These are phyloP conservation scores for Trichoderma simmonsii DNA, from an alignment of 2,329 filamentous ascomycete genomes.

Conservation along the genomic window DNA sequence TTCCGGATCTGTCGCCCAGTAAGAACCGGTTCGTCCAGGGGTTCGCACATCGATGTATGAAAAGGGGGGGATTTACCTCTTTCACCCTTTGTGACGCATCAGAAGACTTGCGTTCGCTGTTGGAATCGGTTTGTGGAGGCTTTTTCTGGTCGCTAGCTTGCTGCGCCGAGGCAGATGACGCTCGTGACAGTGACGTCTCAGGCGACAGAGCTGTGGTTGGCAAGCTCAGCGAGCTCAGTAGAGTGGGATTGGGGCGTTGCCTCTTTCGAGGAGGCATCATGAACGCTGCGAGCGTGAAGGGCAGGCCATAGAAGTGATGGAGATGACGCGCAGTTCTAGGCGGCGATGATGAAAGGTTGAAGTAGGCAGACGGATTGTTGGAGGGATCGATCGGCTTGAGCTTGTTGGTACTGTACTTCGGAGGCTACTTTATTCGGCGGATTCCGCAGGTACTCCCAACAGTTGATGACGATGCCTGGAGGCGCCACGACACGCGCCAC, in stretches of 20 bases:
- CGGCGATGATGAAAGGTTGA: neutral
- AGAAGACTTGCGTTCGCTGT: constrained; percentile 8
- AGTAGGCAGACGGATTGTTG: neutral
- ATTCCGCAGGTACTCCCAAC: neutral
- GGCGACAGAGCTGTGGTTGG: constrained; percentile 23
- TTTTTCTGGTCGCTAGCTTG: constrained; percentile 6
- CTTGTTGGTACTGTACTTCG: neutral
- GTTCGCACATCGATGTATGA: neutral
- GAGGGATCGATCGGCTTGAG: neutral
- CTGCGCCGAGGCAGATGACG: constrained; percentile 17
- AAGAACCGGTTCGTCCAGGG: neutral
- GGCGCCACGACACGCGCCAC: constrained; percentile 9
- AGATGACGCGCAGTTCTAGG: neutral
- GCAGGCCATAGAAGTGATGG: neutral
- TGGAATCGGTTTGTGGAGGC: constrained; percentile 10
- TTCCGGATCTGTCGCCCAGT: constrained; percentile 44
- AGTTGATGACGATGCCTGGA: constrained; percentile 18
- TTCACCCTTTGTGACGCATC: constrained; percentile 9
- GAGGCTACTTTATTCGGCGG: constrained; percentile 1
- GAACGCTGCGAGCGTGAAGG: neutral
- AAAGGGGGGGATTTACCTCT: neutral
- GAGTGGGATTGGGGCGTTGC: constrained; percentile 30
- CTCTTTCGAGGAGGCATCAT: constrained; percentile 36
- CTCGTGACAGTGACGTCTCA: constrained; percentile 21
- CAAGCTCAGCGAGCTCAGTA: constrained; percentile 22